Evolutionary conservation across 1,284 basidiomycete genomes (phyloP), one percentile per base, ranked within the genome.

Genomic region (Thelephora terrestris): DNA sequence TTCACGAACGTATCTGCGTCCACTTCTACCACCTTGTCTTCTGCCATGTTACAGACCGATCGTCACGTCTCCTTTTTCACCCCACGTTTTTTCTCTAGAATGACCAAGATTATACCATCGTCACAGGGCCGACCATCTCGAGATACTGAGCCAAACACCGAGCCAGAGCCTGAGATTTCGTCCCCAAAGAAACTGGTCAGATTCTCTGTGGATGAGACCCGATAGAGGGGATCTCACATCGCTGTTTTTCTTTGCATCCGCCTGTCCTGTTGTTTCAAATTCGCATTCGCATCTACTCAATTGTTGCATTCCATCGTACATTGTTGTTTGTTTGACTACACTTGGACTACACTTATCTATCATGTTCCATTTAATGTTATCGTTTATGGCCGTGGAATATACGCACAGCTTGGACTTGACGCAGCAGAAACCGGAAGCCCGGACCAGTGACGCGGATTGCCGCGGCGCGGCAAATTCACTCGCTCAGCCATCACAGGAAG

Each of bases 51-150:
- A 60, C 63, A 32, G 67, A 61, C 32, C 64, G 70, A 2, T 58
- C 71, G 38, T 59, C 65, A 23, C 70, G 67, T 32, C 52, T 75
- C 54, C 71, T 55, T 57, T 27, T 58, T 63, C 51, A 58, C 56
- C 5, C 53, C 54, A 42, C 59, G 52, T 47, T 49, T 60, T 27
- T 57, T 73, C 53, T 59, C 65, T 44, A 71, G 73, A 32, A 73
- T 79, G 70, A 68, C 74, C 48, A 70, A 72, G 46, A 66, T 81
- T 27, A 61, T 80, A 25, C 56, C 53, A 37, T 59, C 59, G 29
- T 53, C 7, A 50, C 49, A 38, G 55, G 49, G 32, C 50, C 54
- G 16, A 48, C 51, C 17, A 43, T 51, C 37, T 38, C 56, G 49
- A 49, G 51, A 24, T 50, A 50, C 3, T 43, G 48, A 42, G 17